Conservation (phyloP, 2,329 filamentous ascomycete genomes). For the Pseudophaeomoniella oleicola region DNA sequence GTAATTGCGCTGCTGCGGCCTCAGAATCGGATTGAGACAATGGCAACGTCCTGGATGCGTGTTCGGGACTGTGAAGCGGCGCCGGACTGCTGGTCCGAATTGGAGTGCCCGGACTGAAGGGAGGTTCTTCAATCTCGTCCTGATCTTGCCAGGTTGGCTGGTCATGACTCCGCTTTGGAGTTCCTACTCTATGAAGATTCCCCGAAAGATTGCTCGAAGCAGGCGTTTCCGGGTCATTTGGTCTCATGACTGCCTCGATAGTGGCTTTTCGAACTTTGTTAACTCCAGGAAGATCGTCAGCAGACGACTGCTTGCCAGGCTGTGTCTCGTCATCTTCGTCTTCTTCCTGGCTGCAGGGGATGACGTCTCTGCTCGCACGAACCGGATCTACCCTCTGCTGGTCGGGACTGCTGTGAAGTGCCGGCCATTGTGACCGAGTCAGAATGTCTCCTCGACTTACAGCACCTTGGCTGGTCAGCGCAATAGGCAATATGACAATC, state of each 20-base stretch:
- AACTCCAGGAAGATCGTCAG: too few relatives aligned
- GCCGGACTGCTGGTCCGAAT: background rate
- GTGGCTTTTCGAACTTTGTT: background rate
- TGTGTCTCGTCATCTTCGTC: background rate
- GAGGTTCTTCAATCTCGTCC: background rate
- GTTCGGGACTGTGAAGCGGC: background rate
- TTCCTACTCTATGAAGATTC: background rate
- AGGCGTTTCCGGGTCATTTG: background rate
- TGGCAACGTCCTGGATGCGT: background rate
- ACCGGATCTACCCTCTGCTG: background rate
- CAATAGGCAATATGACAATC: background rate
- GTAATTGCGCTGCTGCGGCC: background rate
- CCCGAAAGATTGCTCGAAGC: background rate
- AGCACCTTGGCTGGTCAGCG: background rate
- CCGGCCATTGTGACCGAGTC: background rate
- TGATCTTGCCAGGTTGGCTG: too few relatives aligned
- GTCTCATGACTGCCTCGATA: background rate
- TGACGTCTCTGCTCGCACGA: background rate
- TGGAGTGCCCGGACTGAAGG: background rate
- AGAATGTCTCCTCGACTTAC: background rate
- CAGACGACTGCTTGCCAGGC: too few relatives aligned
- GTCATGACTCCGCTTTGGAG: background rate
- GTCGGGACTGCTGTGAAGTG: background rate
- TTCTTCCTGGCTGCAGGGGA: background rate
- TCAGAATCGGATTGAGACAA: background rate